Evolutionary conservation across 1,284 basidiomycete genomes (phyloP).

Genomic region (Chalciporus sp.): DNA sequence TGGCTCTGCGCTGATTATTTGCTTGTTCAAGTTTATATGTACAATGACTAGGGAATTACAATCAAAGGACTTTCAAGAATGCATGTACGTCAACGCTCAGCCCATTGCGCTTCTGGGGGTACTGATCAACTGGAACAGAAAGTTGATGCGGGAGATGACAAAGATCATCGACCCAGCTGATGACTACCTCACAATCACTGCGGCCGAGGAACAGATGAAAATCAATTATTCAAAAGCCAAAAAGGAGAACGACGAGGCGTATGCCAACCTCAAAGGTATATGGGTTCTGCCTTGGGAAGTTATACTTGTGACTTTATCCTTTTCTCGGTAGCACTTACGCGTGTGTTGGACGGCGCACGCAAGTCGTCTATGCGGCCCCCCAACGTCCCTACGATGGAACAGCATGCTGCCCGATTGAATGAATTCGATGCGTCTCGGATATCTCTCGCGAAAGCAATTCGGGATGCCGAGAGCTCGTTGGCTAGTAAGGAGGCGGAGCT

Average conservation of each 20-base stretch:
- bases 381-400: slow-evolving; percentile 65
- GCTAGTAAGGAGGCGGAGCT: slow-evolving; percentile 71
- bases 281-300: neutral
- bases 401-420: slow-evolving; percentile 62
- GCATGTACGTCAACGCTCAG: slow-evolving; percentile 27
- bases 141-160: slow-evolving; percentile 66
- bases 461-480: slow-evolving; percentile 65
- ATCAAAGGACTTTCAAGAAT: slow-evolving; percentile 38
- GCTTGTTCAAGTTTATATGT: too few relatives aligned
- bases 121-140: slow-evolving; percentile 40
- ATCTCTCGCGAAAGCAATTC: slow-evolving; percentile 73
- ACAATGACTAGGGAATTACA: slow-evolving; percentile 33
- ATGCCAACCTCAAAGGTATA: slow-evolving; percentile 61
- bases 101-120: neutral
- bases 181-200: slow-evolving; percentile 71
- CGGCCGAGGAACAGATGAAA: slow-evolving; percentile 67
- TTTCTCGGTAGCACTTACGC: slow-evolving; percentile 54
- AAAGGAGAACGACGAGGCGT: slow-evolving; percentile 66
- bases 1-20: too few relatives aligned
- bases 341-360: slow-evolving; percentile 66
- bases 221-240: slow-evolving; percentile 54
- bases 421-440: slow-evolving; percentile 63
- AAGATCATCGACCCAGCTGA: slow-evolving; percentile 73
- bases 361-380: slow-evolving; percentile 69
- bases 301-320: neutral